Evolutionary conservation across 768 basidiomycete species (phyloP).

Genomic region (Rhodotorula babjevae): DNA sequence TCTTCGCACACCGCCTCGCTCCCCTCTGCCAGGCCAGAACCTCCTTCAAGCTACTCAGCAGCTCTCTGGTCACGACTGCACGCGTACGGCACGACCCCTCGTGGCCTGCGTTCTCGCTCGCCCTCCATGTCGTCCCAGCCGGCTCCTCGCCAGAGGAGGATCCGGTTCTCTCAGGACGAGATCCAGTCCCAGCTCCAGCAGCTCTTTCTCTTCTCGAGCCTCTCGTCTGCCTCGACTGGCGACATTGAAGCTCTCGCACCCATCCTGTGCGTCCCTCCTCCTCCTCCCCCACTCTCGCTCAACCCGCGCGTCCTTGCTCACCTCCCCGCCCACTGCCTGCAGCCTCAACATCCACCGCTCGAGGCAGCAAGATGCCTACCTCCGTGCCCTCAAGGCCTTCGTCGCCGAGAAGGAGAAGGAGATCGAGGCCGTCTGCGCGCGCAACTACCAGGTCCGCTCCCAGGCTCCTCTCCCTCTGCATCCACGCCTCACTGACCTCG

Average conservation of each 20-base stretch:
- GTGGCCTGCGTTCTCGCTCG: neutral
- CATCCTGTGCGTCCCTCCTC: slow-evolving; percentile 13
- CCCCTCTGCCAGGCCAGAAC: neutral
- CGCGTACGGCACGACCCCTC: neutral
- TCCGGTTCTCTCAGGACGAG: slow-evolving; percentile 67
- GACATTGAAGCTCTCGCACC: slow-evolving; percentile 36
- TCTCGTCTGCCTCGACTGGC: neutral
- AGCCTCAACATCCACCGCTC: slow-evolving; percentile 36
- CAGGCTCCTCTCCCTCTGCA: neutral
- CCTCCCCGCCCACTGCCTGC: neutral
- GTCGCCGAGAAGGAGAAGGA: slow-evolving; percentile 91
- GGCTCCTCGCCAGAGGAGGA: neutral
- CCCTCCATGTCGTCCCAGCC: neutral
- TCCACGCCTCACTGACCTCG: neutral
- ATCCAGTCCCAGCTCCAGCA: slow-evolving; percentile 80
- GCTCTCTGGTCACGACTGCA: too few species aligned
- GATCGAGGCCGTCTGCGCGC: slow-evolving; percentile 90
- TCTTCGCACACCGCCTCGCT: neutral
- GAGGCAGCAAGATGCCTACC: slow-evolving; percentile 66
- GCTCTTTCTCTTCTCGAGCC: slow-evolving; percentile 35
- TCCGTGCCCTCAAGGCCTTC: slow-evolving; percentile 76
- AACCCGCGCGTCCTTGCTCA: neutral
- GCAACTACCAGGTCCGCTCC: slow-evolving; percentile 67
- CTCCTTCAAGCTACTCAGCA: too few species aligned
- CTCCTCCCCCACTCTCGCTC: neutral